Evolutionary conservation across 768 basidiomycete species (phyloP).

Genomic region (Tubosaeta brunneosetosa): DNA sequence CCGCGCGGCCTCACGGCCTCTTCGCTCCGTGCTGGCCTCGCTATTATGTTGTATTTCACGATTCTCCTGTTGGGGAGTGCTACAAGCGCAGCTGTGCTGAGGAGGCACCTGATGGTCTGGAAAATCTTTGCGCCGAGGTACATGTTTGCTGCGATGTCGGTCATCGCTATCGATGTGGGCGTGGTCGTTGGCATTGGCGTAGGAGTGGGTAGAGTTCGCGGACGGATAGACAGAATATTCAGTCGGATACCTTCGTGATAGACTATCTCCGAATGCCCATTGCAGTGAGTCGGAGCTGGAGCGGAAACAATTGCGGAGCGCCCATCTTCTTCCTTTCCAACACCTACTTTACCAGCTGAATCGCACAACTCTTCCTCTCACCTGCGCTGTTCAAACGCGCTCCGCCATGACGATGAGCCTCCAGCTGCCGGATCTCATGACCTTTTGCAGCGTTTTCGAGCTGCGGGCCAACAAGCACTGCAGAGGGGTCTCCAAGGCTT

Average conservation of each 20-base stretch:
- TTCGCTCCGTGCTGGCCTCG: constrained; percentile 52
- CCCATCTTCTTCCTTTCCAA: constrained; percentile 6
- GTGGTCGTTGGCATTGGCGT: constrained; percentile 23
- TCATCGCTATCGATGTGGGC: constrained; percentile 69
- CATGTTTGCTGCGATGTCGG: constrained; percentile 65
- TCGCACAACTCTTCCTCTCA: background rate
- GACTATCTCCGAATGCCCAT: background rate
- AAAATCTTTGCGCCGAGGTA: constrained; percentile 97
- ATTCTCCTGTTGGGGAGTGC: constrained; percentile 65
- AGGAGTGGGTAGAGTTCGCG: constrained; percentile 19
- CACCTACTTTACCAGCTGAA: background rate
- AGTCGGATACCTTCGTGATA: constrained; percentile 2
- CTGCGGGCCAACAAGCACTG: constrained; percentile 28
- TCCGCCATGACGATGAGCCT: constrained; percentile 21
- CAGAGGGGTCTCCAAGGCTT: constrained; percentile 22
- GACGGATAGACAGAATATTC: constrained; percentile 22
- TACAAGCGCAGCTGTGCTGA: constrained; percentile 64
- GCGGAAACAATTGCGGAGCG: background rate
- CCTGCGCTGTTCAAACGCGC: constrained; percentile 1
- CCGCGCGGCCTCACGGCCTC: constrained; percentile 31
- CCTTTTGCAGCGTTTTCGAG: constrained; percentile 24
- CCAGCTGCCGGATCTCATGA: constrained; percentile 28
- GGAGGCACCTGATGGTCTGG: constrained; percentile 96
- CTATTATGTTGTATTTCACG: constrained; percentile 66
- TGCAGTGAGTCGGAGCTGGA: constrained; percentile 14